Base-by-base conservation (phyloP, 2,329 filamentous ascomycete species). In the Penicillium sp. region DNA sequence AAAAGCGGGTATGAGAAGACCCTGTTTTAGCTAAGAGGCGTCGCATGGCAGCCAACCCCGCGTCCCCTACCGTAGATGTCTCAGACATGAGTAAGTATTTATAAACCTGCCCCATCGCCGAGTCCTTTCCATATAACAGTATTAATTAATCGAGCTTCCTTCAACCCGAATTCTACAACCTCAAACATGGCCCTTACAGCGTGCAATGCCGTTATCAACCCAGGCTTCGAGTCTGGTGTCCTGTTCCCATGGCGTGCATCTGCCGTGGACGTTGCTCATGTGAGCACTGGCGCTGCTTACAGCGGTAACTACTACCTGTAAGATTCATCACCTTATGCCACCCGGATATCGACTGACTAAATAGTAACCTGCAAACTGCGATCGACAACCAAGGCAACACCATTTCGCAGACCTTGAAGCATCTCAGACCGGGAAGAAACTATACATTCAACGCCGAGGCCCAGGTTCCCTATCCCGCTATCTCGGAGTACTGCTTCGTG, bases 231-330 rank as follows among this genome's bases (percentile, higher is more conserved):
- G 31, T 56, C 64, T 1, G 61, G 63, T 11, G 27, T 41, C n/a
- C 49, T 67, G 1, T 51, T 49, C 6, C 64, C 65, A 1, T 67
- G 64, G 65, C 44, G 52, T 18, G 27, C 58, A 43, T 63, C 61
- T 6, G 58, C 55, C 14, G 50, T 62, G 7, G 57, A 65, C 22
- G 56, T 63, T 11, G 64, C 61, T 18, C 56, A 53, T 20, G 53
- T 66, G 4, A 62, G 48, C 44, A 65, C 55, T 35, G 60, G 54
- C 1, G 55, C 56, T 8, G 57, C 60, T 15, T 64, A 62, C 31
- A 49, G 49, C 23, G 65, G 64, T 11, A 44, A 62, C 6, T 61
- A 61, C 49, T 66, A 61, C 33, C 56, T 67, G 64, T 67, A 49
- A 37, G 55, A 22, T 18, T 15, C 20, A 31, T 12, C 25, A 22